phyloP scores from a whole-genome alignment of 176 grass and related monocot genomes.

The Eleusine indica region DNA sequence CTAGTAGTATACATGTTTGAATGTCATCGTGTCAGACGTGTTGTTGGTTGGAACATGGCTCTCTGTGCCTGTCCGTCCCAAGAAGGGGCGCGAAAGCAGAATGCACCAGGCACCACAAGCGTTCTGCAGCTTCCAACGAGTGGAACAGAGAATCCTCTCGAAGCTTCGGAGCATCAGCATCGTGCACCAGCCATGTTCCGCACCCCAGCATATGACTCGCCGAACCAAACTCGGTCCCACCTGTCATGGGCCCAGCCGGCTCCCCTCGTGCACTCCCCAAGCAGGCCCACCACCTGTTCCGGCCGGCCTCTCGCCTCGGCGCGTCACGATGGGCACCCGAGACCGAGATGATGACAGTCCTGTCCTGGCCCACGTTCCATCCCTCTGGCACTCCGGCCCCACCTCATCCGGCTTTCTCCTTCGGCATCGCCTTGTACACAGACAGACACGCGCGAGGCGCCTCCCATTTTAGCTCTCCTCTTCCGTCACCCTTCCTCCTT shows the following conservation, averaged over 20 bases:
- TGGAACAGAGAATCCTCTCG: not conserved
- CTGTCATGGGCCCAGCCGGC: not conserved
- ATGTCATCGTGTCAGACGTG: too few species aligned
- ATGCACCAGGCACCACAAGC: too few species aligned
- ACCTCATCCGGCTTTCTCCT: not conserved
- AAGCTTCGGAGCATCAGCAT: not conserved
- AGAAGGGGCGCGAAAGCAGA: not conserved
- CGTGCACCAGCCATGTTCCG: too few species aligned
- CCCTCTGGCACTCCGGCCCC: not conserved
- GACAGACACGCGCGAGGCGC: not conserved
- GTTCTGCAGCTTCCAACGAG: too few species aligned
- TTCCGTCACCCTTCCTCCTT: conserved; percentile 12
- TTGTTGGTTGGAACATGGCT: too few species aligned
- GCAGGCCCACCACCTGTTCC: too few species aligned
- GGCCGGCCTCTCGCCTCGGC: not conserved
- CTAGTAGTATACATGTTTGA: too few species aligned
- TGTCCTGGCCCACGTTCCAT: not conserved
- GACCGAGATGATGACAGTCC: not conserved
- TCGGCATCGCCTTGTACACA: not conserved
- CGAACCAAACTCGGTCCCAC: not conserved
- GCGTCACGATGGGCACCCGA: not conserved
- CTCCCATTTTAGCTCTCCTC: not conserved
- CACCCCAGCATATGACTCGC: not conserved
- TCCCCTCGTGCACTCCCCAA: not conserved
- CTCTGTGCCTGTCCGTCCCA: too few species aligned